Percentiles rank a stretch among this genome's conserved stretches.
Evolutionary conservation across 345 rosid species (phyloP).

Genomic region (Euphorbia peplus): DNA sequence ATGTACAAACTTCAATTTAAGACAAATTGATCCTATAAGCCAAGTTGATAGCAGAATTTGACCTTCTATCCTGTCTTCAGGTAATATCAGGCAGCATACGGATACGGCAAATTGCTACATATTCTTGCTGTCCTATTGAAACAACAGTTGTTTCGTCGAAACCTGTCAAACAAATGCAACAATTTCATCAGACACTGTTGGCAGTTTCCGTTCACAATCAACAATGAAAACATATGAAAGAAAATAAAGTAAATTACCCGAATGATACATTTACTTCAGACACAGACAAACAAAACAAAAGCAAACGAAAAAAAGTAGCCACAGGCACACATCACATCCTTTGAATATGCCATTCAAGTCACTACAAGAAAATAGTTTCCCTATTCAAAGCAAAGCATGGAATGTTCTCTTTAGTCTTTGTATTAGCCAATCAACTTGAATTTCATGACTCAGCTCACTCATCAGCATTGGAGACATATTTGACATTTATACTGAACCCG

Average conservation of each 20-base stretch:
- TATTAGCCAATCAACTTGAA: too few relatives aligned
- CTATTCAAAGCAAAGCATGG: too few relatives aligned
- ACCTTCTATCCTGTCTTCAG: too few relatives aligned
- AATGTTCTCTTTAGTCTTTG: too few relatives aligned
- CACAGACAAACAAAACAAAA: neutral
- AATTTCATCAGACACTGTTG: neutral
- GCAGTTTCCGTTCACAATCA: neutral
- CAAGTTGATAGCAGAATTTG: too few relatives aligned
- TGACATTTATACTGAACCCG: too few relatives aligned
- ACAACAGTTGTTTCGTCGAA: neutral
- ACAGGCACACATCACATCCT: slow-evolving; percentile 1
- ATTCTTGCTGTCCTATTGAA: neutral
- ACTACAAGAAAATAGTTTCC: neutral
- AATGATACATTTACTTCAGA: neutral
- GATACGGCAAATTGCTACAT: too few relatives aligned
- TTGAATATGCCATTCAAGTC: slow-evolving; percentile 6
- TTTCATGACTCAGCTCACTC: too few relatives aligned
- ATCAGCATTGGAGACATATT: too few relatives aligned
- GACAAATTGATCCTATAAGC: too few relatives aligned
- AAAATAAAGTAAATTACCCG: neutral
- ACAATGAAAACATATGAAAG: neutral
- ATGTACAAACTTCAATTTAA: too few relatives aligned
- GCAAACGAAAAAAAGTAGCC: neutral
- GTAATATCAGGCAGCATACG: too few relatives aligned
- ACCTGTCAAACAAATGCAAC: neutral